A percentile compares a stretch with the other conserved stretches of the same genome.
Conservation (phyloP, 2,329 filamentous ascomycete species). For the Domatiomyces catenatus region DNA sequence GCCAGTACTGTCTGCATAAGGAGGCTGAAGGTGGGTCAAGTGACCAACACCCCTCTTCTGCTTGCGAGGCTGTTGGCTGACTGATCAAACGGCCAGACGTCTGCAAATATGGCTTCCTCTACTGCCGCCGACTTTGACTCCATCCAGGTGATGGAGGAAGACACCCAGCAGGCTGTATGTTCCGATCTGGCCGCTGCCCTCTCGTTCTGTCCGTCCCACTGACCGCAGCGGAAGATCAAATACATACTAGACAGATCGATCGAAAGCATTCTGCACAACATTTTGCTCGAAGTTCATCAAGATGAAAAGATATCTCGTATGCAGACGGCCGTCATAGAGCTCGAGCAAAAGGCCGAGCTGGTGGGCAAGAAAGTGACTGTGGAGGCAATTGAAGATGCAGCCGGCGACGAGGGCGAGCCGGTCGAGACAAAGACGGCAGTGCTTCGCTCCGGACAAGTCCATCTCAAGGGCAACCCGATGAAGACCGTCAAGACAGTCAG, state of each 20-base stretch:
- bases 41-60: neutral
- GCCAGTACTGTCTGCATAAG: neutral
- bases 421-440: slow-evolving; percentile 37
- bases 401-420: slow-evolving; percentile 18
- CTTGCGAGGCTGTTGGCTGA: neutral
- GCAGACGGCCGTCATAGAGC: slow-evolving; percentile 33
- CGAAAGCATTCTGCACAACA: slow-evolving; percentile 45
- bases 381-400: slow-evolving; percentile 22
- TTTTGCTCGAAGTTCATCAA: slow-evolving; percentile 43
- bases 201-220: slow-evolving; percentile 3
- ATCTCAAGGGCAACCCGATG: slow-evolving; percentile 40
- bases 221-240: slow-evolving; percentile 7
- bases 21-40: neutral
- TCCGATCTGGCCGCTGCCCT: neutral
- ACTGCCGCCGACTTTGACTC: slow-evolving; percentile 4
- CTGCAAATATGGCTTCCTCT: slow-evolving; percentile 6
- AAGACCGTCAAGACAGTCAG: slow-evolving; percentile 43
- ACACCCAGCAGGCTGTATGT: slow-evolving; percentile 11
- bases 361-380: slow-evolving; percentile 13
- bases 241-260: slow-evolving; percentile 43
- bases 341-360: slow-evolving; percentile 29
- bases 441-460: slow-evolving; percentile 38
- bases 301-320: slow-evolving; percentile 46
- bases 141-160: slow-evolving; percentile 5
- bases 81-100: slow-evolving; percentile 1